phyloP scores from a whole-genome alignment of 495 filamentous ascomycete species.

The Chaetomium fimeti region DNA sequence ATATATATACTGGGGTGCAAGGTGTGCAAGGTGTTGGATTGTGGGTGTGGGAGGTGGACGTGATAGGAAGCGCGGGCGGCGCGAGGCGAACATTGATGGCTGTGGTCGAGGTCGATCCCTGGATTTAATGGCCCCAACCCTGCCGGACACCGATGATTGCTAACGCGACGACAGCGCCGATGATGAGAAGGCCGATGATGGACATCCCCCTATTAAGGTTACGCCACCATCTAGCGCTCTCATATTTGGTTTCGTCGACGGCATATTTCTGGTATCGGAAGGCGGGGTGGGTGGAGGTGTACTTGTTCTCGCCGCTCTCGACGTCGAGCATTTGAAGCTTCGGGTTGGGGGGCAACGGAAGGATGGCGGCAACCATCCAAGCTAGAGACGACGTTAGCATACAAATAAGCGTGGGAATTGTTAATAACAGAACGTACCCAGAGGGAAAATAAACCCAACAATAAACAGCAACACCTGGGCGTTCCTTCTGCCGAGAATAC shows the following conservation, averaged over 20 bases:
- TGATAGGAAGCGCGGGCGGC: neutral
- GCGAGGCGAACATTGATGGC: neutral
- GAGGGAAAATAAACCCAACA: conserved; percentile 80
- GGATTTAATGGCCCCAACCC: conserved; percentile 32
- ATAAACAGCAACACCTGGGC: conserved; percentile 85
- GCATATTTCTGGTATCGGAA: conserved; percentile 39
- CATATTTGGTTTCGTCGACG: conserved; percentile 63
- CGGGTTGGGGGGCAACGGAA: conserved; percentile 69
- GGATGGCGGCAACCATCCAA: conserved; percentile 82
- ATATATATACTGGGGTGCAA: neutral
- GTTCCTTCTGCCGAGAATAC: conserved; percentile 66
- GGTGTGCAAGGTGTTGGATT: neutral
- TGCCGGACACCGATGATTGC: conserved; percentile 55
- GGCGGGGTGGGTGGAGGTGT: conserved; percentile 43
- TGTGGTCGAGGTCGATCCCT: neutral
- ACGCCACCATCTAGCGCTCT: conserved; percentile 91
- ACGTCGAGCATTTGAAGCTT: conserved; percentile 46
- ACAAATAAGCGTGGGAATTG: neutral
- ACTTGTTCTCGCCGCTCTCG: conserved; percentile 28
- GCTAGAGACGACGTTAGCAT: conserved; percentile 44
- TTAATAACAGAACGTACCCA: conserved; percentile 53
- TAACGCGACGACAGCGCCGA: conserved; percentile 68
- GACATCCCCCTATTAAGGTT: conserved; percentile 86
- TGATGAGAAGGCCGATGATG: conserved; percentile 70
- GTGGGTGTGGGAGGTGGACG: conserved; percentile 7